Base-by-base conservation (phyloP, 1,284 basidiomycete genomes). In the Leccinum proximum region DNA sequence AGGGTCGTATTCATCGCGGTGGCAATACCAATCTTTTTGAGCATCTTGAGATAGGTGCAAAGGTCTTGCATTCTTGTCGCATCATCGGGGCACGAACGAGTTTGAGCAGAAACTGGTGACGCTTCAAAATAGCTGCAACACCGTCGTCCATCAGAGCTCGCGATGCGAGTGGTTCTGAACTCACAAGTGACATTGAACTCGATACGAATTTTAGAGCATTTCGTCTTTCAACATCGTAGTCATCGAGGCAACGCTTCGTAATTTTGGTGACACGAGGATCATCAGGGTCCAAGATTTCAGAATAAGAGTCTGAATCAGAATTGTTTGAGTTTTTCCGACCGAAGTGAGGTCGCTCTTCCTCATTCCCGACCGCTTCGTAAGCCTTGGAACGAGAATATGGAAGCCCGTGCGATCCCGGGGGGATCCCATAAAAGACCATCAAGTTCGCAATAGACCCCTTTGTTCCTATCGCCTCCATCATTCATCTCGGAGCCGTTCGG, bases 21-120 rank as follows among this genome's bases (percentile, higher is more conserved):
- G 16, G 84, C 78, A 45, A 94, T 79, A 14, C 93, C 94, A 65
- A 97, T 95, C 75, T 89, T 91, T 65, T 81, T 83, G 26, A 98
- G 81, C 83, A 93, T 88, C 64, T 81, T 86, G 62, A 98, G 76
- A 33, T 33, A 33, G 30, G 30, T 33, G 30, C 30, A 33, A 33
- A 33, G 30, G 30, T 33, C 30, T 33, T 33, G 30, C 30, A 33
- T 33, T 33, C 30, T 33, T 33, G 30, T 33, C 30, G 30, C 30
- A 33, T 80, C 82, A 90, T 87, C n/a, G 90, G 75, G 16, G 86
- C 84, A 66, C 82, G 83, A 53, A 86, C 86, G 18, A 90, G 81
- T 67, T 79, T 84, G 71, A 88, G 81, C 48, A 90, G 78, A 73
- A 90, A 90, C 64, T 81, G 79, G 65, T 89, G 87, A 13, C 87